Conservation (phyloP, 257 asterid genomes). For the Solanum dulcamara region DNA sequence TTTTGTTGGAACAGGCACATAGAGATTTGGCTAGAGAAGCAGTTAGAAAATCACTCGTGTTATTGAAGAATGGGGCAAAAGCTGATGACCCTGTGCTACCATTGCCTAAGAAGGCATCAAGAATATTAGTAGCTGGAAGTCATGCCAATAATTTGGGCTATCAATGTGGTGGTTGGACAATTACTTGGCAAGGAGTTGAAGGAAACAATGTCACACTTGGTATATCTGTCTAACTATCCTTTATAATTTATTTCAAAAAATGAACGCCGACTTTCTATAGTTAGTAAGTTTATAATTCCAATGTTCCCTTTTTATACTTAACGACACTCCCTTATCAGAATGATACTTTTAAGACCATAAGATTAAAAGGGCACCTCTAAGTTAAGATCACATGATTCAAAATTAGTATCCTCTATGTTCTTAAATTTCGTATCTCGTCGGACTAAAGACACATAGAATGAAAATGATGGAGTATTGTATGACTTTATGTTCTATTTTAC, state of each 20-base stretch:
- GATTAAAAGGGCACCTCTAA: no score
- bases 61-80: slow-evolving; percentile 32
- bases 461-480: background rate
- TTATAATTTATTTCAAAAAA: background rate
- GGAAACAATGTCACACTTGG: slow-evolving; percentile 33
- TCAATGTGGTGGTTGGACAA: slow-evolving; percentile 57
- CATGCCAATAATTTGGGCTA: slow-evolving; percentile 41
- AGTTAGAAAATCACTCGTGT: slow-evolving; percentile 43
- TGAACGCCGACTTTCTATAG: background rate
- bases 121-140: slow-evolving; percentile 37
- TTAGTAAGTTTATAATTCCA: background rate
- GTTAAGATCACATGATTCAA: background rate
- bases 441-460: background rate
- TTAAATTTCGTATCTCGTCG: background rate
- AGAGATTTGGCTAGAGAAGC: slow-evolving; percentile 50
- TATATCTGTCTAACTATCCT: background rate
- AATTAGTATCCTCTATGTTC: background rate
- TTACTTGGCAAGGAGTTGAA: slow-evolving; percentile 38
- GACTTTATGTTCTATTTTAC: background rate
- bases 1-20: slow-evolving; percentile 9
- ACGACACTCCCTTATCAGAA: background rate
- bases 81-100: slow-evolving; percentile 29
- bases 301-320: background rate
- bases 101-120: slow-evolving; percentile 28
- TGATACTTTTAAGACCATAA: no score